Evolutionary conservation across 495 filamentous ascomycete species (phyloP), one percentile per base, ranked within the genome.

Genomic region (Echria macrotheca): DNA sequence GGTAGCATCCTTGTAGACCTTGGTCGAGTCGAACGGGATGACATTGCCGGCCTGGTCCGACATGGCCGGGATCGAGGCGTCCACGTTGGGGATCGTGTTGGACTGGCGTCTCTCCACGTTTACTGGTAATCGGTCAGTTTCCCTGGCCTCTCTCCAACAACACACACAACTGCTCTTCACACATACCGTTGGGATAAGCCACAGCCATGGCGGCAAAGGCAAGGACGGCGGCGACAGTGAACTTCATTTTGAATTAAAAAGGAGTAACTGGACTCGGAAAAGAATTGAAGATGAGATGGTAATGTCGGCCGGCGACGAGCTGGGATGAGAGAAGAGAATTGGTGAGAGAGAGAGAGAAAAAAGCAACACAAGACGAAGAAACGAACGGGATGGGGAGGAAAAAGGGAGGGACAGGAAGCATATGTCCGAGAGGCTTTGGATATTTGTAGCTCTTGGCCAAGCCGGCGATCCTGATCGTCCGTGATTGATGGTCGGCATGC

Each of bases 181-280:
- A n/a, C n/a, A n/a, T n/a, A n/a, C n/a, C n/a, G n/a, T n/a, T 10
- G 31, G 71, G 66, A 37, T 60, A 61, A 41, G 70, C 74, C 59
- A 71, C 54, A 53, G 69, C 71, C 58, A 72, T 44, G 57, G 73
- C 60, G 60, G 70, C 67, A 49, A 77, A 59, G 43, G 73, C 63
- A 60, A 77, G 50, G 51, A 77, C 43, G 57, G 66, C 50, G 53
- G 71, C 57, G 48, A 68, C 19, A 22, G 68, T 65, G 67, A 71
- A 71, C 71, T 79, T 72, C 75, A 79, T 79, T 53, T 66, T 76
- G 69, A 64, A 61, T 57, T 56, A 36, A 49, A 26, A 33, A 24
- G n/a, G 28, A 17, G 22, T 17, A 24, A 17, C 44, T 57, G 52
- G 53, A 26, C 44, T 51, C 46, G 41, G 29, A 56, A 36, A 32